Evolutionary conservation across 176 grass and related monocot species (phyloP).

Genomic region (Triticum monococcum): DNA sequence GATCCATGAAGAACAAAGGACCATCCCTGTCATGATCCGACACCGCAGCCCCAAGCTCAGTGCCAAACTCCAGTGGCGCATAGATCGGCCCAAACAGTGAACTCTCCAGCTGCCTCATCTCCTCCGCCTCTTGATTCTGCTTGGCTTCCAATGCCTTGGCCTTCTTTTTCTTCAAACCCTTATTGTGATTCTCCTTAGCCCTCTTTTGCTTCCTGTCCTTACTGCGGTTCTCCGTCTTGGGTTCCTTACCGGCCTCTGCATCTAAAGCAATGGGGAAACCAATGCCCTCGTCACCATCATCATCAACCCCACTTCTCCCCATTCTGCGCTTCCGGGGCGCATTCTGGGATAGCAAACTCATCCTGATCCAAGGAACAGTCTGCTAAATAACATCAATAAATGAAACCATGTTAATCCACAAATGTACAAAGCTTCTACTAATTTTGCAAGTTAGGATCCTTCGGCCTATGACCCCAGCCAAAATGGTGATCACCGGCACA

Average conservation of each 20-base stretch:
- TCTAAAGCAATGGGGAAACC: background rate
- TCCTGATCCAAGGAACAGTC: slow-evolving; percentile 6
- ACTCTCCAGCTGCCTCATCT: slow-evolving; percentile 60
- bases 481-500: background rate
- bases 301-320: slow-evolving; percentile 2
- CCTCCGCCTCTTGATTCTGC: slow-evolving; percentile 35
- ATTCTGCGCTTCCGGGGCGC: slow-evolving; percentile 23
- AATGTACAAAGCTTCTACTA: background rate
- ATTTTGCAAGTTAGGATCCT: background rate
- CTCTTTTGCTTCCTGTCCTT: slow-evolving; percentile 48
- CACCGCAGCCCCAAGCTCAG: slow-evolving; percentile 17
- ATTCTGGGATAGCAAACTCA: slow-evolving; percentile 80
- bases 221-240: slow-evolving; percentile 12
- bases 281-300: slow-evolving; percentile 16
- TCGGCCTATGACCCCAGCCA: background rate
- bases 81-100: slow-evolving; percentile 62
- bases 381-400: background rate
- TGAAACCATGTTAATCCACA: background rate
- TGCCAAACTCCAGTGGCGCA: slow-evolving; percentile 47
- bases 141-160: slow-evolving; percentile 15
- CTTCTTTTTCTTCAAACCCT: slow-evolving; percentile 49
- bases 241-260: slow-evolving; percentile 23
- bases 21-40: background rate
- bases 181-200: slow-evolving; percentile 26
- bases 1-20: slow-evolving; percentile 65